These are phyloP conservation scores for Raddia distichophylla DNA, from an alignment of 176 grass and related monocot genomes.

Conservation along the genomic window DNA sequence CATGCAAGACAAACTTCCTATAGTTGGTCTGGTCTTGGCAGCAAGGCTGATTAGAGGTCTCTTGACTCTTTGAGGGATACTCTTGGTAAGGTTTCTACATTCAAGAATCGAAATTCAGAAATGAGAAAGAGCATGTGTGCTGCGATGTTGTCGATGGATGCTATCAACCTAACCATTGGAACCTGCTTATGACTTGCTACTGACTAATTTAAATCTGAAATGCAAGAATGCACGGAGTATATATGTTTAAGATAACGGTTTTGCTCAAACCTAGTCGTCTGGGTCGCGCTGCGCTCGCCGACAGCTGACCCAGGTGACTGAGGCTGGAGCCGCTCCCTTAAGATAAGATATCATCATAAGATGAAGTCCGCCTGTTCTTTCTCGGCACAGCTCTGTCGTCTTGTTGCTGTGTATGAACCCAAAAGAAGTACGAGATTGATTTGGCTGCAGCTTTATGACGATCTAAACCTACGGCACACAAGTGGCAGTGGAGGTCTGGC, in stretches of 20 bases:
- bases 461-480: no score
- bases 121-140: not conserved
- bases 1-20: conserved; percentile 6
- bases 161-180: not conserved
- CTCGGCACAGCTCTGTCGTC: not conserved
- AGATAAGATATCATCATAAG: not conserved
- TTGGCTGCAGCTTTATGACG: not conserved
- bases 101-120: conserved; percentile 8
- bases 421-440: not conserved
- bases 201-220: conserved; percentile 9
- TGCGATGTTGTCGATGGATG: not conserved
- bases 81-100: conserved; percentile 13
- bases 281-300: no score
- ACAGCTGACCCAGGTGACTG: no score
- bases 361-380: not conserved
- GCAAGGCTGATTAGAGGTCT: not conserved
- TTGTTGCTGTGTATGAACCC: not conserved
- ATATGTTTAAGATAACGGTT: no score
- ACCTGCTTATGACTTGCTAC: not conserved
- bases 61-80: not conserved
- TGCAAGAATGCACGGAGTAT: conserved; percentile 1
- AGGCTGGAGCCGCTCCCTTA: no score
- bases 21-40: not conserved
- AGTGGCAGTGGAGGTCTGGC: no score
- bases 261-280: no score